A percentile compares a stretch with the other conserved stretches of the same genome.
Conservation (phyloP, 805 yeast genomes). For the Kodamaea nitidulidarum region DNA sequence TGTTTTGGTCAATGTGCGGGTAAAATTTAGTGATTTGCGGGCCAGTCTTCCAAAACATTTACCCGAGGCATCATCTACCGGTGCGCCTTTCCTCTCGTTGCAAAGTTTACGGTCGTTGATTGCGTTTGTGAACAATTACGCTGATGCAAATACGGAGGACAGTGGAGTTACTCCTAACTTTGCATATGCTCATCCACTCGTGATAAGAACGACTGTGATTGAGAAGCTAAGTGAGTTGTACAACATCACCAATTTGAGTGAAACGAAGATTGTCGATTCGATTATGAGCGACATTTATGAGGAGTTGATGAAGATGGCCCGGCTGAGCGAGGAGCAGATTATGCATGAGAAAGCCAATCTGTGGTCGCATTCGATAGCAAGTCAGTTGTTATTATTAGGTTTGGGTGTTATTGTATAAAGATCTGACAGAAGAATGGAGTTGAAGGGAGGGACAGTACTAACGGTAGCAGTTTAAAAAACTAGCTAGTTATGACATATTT, state of each 20-base stretch:
- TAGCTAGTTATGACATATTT: too few relatives aligned
- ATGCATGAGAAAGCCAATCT: conserved; percentile 41
- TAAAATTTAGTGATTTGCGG: conserved; percentile 59
- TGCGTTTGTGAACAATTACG: conserved; percentile 50
- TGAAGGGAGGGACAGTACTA: background rate
- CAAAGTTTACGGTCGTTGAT: conserved; percentile 60
- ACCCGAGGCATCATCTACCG: conserved; percentile 44
- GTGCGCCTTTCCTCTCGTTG: conserved; percentile 52
- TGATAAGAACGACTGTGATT: conserved; percentile 37
- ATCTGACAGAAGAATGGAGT: background rate
- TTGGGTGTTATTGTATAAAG: conserved; percentile 52
- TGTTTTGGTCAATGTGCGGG: conserved; percentile 62
- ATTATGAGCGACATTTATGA: conserved; percentile 55
- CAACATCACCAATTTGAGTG: conserved; percentile 31
- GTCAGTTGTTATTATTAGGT: conserved; percentile 55
- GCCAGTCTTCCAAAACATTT: conserved; percentile 53
- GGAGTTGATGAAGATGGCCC: conserved; percentile 50
- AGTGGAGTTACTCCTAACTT: conserved; percentile 4
- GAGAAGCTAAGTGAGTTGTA: conserved; percentile 39
- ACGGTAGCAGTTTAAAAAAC: too few relatives aligned
- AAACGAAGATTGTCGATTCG: conserved; percentile 47
- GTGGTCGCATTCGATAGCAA: conserved; percentile 60
- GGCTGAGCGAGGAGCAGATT: conserved; percentile 49
- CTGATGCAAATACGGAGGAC: conserved; percentile 27
- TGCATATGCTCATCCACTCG: conserved; percentile 22